Conservation (phyloP, 2,329 filamentous ascomycete genomes). For the Penicillium nordicum region DNA sequence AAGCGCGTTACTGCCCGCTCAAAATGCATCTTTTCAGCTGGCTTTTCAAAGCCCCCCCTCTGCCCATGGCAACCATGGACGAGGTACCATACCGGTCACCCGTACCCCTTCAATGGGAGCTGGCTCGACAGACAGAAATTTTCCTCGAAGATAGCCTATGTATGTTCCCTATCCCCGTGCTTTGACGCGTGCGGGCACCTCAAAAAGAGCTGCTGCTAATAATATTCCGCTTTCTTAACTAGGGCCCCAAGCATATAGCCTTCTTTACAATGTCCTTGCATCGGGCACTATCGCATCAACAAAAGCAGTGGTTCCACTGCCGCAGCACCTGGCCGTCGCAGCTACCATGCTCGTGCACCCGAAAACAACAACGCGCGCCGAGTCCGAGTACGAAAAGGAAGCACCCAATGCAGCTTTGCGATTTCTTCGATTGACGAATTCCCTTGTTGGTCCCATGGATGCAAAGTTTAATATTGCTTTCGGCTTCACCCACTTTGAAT, state of each 20-base stretch:
- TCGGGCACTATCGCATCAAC: conserved; percentile 36
- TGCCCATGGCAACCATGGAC: conserved; percentile 21
- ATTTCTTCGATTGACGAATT: conserved; percentile 66
- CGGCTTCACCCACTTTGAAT: conserved; percentile 52
- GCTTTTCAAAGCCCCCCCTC: not conserved
- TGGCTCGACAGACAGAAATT: conserved; percentile 65
- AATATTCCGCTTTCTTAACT: conserved; percentile 3
- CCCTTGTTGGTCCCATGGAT: conserved; percentile 65
- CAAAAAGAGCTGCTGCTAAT: not conserved
- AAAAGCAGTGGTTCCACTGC: conserved; percentile 63
- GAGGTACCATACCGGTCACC: conserved; percentile 51
- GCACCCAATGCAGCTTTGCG: conserved; percentile 65
- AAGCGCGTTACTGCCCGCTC: conserved; percentile 11
- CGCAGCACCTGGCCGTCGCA: conserved; percentile 72
- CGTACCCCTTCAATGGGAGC: conserved; percentile 57
- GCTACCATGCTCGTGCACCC: conserved; percentile 81
- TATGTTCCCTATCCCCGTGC: conserved; percentile 35
- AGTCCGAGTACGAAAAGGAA: conserved; percentile 57
- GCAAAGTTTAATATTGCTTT: conserved; percentile 71
- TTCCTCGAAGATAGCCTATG: conserved; percentile 70
- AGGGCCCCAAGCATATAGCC: conserved; percentile 59
- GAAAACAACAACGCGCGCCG: conserved; percentile 68
- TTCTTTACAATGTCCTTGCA: conserved; percentile 52
- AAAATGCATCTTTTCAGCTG: conserved; percentile 1
- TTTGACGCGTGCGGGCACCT: not conserved